Base-by-base conservation (phyloP, 1,139 yeast genomes). In the Kodamaea arcana region DNA sequence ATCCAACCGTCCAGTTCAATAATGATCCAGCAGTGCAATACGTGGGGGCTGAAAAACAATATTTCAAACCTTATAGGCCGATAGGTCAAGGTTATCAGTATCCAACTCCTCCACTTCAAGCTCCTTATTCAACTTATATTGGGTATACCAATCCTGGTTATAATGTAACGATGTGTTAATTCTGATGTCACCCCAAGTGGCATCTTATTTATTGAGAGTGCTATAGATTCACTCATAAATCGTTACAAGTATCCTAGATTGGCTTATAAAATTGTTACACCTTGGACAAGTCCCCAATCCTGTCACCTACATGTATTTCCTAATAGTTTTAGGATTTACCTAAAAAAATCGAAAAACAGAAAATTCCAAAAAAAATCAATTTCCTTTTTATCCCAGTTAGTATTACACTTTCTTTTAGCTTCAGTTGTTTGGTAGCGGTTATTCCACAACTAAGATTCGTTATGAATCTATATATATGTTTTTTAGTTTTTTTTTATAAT, bases 111-210 rank as follows among this genome's bases (percentile, higher is more conserved):
- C 23, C 32, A 10, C 26, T 15, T 27, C 30, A 23, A 36, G 27
- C n/a, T 16, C 9, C 21, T 16, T 27, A 27, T 17, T 10, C 30
- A 25, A 51, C 49, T 37, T 61, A 54, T 43, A 64, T 61, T 29
- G 69, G 70, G n/a, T 65, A 63, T 41, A 47, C 65, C 18, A 65
- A 65, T 39, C 70, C 71, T 14, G 65, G 62, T 45, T 64, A 61
- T 45, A 58, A 56, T 46, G 55, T 61, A 60, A 62, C 66, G 29
- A 51, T 63, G 18, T 62, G 66, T 43, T 61, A 48, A 43, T 15
- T 12, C 10, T n/a, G n/a, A n/a, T n/a, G n/a, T n/a, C n/a, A n/a
- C n/a, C n/a, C n/a, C n/a, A n/a, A n/a, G n/a, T n/a, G n/a, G n/a
- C n/a, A n/a, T n/a, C n/a, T n/a, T n/a, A 7, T 18, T 18, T 9